Percentiles rank a stretch among this genome's conserved stretches.
Conservation (phyloP, 2,329 filamentous ascomycete species). For the Meredithiella fracta region DNA sequence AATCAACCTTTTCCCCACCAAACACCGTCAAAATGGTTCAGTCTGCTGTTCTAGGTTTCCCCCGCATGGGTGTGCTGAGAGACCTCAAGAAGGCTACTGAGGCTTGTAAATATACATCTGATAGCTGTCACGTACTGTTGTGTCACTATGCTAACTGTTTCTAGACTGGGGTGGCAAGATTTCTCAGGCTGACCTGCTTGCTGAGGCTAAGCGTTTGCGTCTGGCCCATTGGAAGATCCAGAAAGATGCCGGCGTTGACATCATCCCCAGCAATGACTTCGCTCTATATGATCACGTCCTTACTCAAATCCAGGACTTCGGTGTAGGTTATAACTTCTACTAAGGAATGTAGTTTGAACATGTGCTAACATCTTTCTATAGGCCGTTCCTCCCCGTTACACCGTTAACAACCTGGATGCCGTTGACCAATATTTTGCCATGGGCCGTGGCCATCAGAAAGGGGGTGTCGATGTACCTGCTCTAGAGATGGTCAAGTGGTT, state of each 20-base stretch:
- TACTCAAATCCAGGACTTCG: slow-evolving; percentile 95
- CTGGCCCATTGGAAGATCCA: slow-evolving; percentile 98
- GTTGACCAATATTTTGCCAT: slow-evolving; percentile 99
- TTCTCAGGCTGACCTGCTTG: slow-evolving; percentile 74
- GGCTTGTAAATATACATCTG: slow-evolving; percentile 47
- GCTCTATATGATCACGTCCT: slow-evolving; percentile 97
- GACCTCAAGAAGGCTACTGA: slow-evolving; percentile 99
- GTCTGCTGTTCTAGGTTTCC: slow-evolving; percentile 85
- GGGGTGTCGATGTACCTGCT: slow-evolving; percentile 76
- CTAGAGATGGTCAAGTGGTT: slow-evolving; percentile 99
- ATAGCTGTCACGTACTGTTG: slow-evolving; percentile 1
- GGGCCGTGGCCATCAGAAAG: slow-evolving; percentile 96
- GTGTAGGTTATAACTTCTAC: slow-evolving; percentile 39
- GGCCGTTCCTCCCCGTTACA: slow-evolving; percentile 87
- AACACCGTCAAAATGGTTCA: slow-evolving; percentile 40
- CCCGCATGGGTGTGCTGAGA: slow-evolving; percentile 94
- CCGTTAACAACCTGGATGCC: slow-evolving; percentile 68
- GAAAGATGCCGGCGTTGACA: slow-evolving; percentile 91
- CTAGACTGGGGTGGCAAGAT: slow-evolving; percentile 79
- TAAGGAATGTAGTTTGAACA: too few relatives aligned
- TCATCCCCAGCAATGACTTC: slow-evolving; percentile 99
- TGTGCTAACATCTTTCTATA: slow-evolving; percentile 22
- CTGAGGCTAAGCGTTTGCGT: slow-evolving; percentile 92
- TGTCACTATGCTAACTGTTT: slow-evolving; percentile 15
- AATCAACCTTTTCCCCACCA: slow-evolving; percentile 8